These are phyloP conservation scores for Theobroma cacao DNA, from an alignment of 345 rosid species.

Conservation along the genomic window DNA sequence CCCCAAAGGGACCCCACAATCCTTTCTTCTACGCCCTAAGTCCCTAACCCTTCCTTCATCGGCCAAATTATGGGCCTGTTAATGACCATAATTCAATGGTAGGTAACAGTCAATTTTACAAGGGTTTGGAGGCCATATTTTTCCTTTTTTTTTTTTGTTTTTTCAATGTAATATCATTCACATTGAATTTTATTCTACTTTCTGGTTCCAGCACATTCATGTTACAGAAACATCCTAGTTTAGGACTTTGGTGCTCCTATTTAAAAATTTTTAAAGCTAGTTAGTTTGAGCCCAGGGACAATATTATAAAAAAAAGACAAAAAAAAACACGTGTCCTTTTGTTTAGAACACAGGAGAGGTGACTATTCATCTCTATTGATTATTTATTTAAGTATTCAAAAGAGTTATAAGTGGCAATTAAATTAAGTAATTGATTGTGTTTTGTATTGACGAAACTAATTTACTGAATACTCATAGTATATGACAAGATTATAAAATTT, in stretches of 20 bases:
- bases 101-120: constrained; percentile 16
- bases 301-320: background rate
- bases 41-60: background rate
- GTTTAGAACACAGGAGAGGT: no score
- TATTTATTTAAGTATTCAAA: no score
- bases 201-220: background rate
- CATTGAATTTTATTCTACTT: background rate
- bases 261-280: background rate
- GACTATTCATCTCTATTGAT: no score
- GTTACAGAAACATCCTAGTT: background rate
- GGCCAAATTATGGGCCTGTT: constrained; percentile 15
- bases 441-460: no score
- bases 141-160: background rate
- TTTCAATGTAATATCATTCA: background rate
- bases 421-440: no score
- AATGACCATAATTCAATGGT: background rate
- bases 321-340: no score
- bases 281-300: no score
- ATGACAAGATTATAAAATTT: no score
- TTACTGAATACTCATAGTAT: no score
- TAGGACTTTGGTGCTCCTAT: background rate
- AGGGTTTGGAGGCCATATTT: background rate
- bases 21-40: background rate
- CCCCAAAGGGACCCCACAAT: constrained; percentile 14
- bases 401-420: no score